Percentiles rank a stretch among this genome's conserved stretches.
Evolutionary conservation across 495 filamentous ascomycete genomes (phyloP).

Genomic region (Ramalina intermedia): DNA sequence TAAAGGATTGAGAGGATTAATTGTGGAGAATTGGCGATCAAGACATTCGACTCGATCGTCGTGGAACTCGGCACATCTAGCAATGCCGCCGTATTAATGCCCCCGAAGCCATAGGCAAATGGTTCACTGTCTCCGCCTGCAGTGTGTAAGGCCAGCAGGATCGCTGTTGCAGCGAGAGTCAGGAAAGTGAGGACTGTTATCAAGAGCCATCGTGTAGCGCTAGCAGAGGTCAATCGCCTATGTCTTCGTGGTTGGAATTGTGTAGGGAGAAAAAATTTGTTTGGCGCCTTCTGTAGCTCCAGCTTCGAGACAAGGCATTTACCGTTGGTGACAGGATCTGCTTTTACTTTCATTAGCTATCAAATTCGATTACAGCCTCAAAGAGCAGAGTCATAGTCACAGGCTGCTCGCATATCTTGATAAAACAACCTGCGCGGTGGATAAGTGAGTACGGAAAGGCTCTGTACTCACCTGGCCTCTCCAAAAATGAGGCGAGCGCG

Average conservation of each 20-base stretch:
- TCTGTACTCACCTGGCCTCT: constrained; percentile 26
- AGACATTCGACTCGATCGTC: too few species aligned
- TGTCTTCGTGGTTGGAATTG: too few species aligned
- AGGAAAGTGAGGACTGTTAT: neutral
- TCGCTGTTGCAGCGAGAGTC: neutral
- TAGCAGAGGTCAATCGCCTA: too few species aligned
- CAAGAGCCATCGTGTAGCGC: too few species aligned
- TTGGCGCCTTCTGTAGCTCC: too few species aligned
- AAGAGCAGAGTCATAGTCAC: constrained; percentile 7
- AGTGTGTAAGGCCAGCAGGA: neutral
- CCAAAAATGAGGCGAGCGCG: constrained; percentile 33
- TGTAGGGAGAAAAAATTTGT: too few species aligned
- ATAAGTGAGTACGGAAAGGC: neutral
- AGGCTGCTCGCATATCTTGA: neutral
- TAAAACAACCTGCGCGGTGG: constrained; percentile 1
- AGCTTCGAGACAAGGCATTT: too few species aligned
- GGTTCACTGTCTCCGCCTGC: constrained; percentile 14
- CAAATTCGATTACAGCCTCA: constrained; percentile 7
- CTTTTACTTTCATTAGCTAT: constrained; percentile 6
- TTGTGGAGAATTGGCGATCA: constrained; percentile 30
- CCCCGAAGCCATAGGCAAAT: constrained; percentile 16
- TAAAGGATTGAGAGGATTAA: constrained; percentile 29
- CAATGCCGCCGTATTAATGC: neutral
- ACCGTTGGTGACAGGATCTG: too few species aligned
- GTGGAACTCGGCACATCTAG: too few species aligned